phyloP scores from a whole-genome alignment of 257 asterid species.

The Nicotiana sylvestris region DNA sequence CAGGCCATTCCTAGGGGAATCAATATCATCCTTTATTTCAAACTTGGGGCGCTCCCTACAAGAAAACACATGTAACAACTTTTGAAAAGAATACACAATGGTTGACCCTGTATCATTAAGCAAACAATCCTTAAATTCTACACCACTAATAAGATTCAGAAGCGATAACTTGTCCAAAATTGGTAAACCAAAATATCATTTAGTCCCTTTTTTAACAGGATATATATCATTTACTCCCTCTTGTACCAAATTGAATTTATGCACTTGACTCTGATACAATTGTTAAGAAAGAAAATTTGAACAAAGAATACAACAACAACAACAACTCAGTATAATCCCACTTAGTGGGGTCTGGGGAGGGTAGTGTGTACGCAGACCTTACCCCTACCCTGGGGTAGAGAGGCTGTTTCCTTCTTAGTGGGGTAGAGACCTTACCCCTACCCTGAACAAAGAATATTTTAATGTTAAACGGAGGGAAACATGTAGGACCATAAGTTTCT shows the following conservation, averaged over 20 bases:
- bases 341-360: no score
- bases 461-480: neutral
- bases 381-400: no score
- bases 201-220: neutral
- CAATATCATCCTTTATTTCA: conserved; percentile 40
- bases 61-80: neutral
- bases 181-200: neutral
- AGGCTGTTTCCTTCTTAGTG: no score
- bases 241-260: neutral
- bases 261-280: conserved; percentile 4
- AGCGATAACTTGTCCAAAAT: neutral
- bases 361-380: no score
- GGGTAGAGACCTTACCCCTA: no score
- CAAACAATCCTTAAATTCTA: neutral
- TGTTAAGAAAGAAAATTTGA: neutral
- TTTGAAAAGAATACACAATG: neutral
- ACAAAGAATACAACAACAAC: neutral
- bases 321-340: no score
- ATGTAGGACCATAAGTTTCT: neutral
- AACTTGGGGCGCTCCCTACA: conserved; percentile 53
- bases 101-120: conserved; percentile 10
- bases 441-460: neutral
- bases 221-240: neutral
- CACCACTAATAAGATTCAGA: neutral
- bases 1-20: conserved; percentile 29